Base-by-base conservation (phyloP, 2,329 filamentous ascomycete genomes). In the Hypoxylon sp. region DNA sequence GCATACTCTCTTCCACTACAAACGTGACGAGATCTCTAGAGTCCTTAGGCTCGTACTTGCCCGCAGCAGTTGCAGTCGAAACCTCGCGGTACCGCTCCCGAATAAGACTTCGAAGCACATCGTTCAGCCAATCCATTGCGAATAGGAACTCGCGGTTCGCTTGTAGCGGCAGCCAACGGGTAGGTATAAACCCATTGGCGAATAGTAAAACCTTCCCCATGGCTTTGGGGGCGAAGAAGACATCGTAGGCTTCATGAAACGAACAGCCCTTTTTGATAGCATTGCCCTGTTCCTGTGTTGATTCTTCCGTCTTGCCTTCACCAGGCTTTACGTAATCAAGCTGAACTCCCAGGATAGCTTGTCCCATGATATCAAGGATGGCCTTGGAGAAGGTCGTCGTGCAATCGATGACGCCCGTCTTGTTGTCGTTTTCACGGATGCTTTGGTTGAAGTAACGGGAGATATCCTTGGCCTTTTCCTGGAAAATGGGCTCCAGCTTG, bases 321-420 rank as follows among this genome's bases (percentile, higher is more conserved):
- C 30, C 28, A 2, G 57, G 49, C 42, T 53, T 53, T 33, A 61
- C 57, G 42, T 61, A 45, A 44, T 54, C 32, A 24, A 67, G 61
- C 7, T 57, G 45, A 11, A 67, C 33, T 20, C 65, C 65, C 11
- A 67, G 30, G 5, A 54, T 36, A 14, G 56, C 49, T 8, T 48
- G 42, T 6, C 61, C 61, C 49, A 68, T 61, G 22, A 65, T 61
- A 33, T 68, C 65, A 4, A 65, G 61, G 18, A 60, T 68, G 24
- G 52, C 51, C 22, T 56, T 65, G 4, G 53, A 62, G 20, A 65
- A 62, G 8, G 54, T 55, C n/a, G 45, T 51, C 20, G 61, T 65
- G 53, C 61, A 65, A 30, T 68, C 53, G 14, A 68, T 49, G 14
- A 49, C 38, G 6, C 51, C 48, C 1, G 51, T 51, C 32, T 36